Evolutionary conservation across 2,329 filamentous ascomycete species (phyloP), one percentile per base, ranked within the genome.

Genomic region (Colletotrichum tofieldiae): DNA sequence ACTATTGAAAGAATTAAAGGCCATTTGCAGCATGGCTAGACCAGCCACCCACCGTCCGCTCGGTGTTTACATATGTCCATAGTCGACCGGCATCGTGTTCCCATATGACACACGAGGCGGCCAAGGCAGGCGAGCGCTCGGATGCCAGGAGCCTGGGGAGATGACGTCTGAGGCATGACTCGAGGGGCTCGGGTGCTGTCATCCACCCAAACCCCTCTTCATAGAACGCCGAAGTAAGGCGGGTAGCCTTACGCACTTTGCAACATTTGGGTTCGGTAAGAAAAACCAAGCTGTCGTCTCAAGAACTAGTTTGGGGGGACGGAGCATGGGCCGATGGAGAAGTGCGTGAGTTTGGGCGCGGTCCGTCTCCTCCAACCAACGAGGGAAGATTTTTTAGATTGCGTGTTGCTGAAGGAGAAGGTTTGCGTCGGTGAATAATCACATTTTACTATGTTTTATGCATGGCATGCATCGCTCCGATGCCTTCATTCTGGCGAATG

Each of bases 111-210:
- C 23, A 43, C 8, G 26, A 58, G 32, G n/a, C 54, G 54, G 54
- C 52, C 18, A 39, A 35, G 51, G 52, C 32, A 37, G 16, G 29
- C 52, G n/a, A 23, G 47, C 23, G 51, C 23, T 59, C 66, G 60
- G 60, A 39, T 65, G 23, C 60, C n/a, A 52, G 51, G 60, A 52
- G 61, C 32, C 41, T 58, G 66, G 55, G 37, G 58, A 63, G 37
- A 64, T 69, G 66, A 69, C 66, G 60, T 69, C 60, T 58, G 51
- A 69, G 41, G 56, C 60, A 52, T 58, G 54, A 58, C 54, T 58
- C 54, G 54, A 20, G 8, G 9, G 18, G 32, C 41, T 52, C 66
- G 51, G 66, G 43, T 64, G 59, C 37, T 64, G 66, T 51, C 29
- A 65, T 16, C 23, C 23, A 58, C 51, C 20, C 26, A 54, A 59